A percentile compares a stretch with the other conserved stretches of the same genome.
phyloP scores from a whole-genome alignment of 352 stramenopile genomes.

The Aphanomyces astaci region DNA sequence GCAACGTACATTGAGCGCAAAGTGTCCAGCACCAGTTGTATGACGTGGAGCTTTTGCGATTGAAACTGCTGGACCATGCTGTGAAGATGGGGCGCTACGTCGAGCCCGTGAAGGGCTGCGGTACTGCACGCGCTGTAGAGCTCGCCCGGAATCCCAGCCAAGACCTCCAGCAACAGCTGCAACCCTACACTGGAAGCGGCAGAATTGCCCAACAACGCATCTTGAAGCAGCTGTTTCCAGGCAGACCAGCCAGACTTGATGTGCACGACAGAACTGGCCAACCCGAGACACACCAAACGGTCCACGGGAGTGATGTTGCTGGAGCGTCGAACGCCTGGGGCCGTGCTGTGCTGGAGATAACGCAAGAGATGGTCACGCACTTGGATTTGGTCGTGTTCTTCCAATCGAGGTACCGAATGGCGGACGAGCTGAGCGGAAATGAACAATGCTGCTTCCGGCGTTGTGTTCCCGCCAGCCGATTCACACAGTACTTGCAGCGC shows the following conservation, averaged over 20 bases:
- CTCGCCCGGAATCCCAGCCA: constrained; percentile 15
- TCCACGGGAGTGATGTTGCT: not conserved
- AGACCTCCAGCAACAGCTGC: constrained; percentile 16
- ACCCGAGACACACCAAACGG: constrained; percentile 11
- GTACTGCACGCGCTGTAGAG: constrained; percentile 9
- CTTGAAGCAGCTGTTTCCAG: constrained; percentile 17
- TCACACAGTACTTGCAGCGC: constrained; percentile 2
- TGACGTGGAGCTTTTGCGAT: not conserved
- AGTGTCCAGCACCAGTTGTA: constrained; percentile 10
- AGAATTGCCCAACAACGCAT: not conserved
- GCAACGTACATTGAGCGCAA: constrained; percentile 1
- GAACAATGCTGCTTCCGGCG: constrained; percentile 12
- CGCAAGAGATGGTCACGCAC: constrained; percentile 9
- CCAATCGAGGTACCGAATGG: not conserved
- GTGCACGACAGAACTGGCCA: constrained; percentile 18
- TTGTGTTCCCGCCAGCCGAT: not conserved
- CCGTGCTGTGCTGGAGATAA: not conserved
- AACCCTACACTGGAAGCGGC: not conserved
- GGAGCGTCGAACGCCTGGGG: not conserved
- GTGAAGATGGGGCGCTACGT: not conserved
- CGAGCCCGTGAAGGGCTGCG: not conserved
- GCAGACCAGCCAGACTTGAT: constrained; percentile 10
- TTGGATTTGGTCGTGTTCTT: constrained; percentile 7
- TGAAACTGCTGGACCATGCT: constrained; percentile 16
- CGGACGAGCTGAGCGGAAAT: constrained; percentile 18